Evolutionary conservation across 1,139 yeast genomes (phyloP).

Genomic region (Blastobotrys raffinosifermentans): DNA sequence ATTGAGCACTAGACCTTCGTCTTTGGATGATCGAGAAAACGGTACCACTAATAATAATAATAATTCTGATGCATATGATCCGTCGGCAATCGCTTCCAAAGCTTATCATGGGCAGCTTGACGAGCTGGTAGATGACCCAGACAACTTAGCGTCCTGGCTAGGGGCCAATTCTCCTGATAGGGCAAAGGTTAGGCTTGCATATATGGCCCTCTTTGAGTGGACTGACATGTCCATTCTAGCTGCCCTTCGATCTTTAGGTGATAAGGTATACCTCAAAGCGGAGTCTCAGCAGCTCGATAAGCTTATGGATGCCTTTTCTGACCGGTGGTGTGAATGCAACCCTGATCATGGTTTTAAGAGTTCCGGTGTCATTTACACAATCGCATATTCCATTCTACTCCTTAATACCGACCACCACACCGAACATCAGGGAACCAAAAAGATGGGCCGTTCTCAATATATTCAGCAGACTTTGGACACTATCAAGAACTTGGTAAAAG

Average conservation of each 20-base stretch:
- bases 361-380: constrained; percentile 62
- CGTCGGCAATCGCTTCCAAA: no score
- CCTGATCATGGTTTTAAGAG: constrained; percentile 44
- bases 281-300: constrained; percentile 82
- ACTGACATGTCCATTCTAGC: constrained; percentile 32
- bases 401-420: constrained; percentile 46
- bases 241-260: constrained; percentile 57
- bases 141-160: constrained; percentile 29
- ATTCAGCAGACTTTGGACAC: constrained; percentile 24
- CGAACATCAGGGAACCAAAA: constrained; percentile 28
- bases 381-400: constrained; percentile 66
- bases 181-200: constrained; percentile 22
- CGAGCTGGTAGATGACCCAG: no score
- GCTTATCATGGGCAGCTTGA: no score
- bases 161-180: constrained; percentile 25
- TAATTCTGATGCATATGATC: no score
- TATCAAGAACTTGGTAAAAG: constrained; percentile 15
- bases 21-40: no score
- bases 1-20: no score
- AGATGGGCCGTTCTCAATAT: constrained; percentile 33
- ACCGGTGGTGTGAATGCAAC: constrained; percentile 56
- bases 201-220: constrained; percentile 32
- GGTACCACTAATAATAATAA: no score
- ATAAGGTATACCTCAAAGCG: constrained; percentile 64
- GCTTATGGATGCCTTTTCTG: constrained; percentile 62